Evolutionary conservation across 345 rosid species (phyloP), one percentile per base, ranked within the genome.

Genomic region (Mallotus nudiflorus): DNA sequence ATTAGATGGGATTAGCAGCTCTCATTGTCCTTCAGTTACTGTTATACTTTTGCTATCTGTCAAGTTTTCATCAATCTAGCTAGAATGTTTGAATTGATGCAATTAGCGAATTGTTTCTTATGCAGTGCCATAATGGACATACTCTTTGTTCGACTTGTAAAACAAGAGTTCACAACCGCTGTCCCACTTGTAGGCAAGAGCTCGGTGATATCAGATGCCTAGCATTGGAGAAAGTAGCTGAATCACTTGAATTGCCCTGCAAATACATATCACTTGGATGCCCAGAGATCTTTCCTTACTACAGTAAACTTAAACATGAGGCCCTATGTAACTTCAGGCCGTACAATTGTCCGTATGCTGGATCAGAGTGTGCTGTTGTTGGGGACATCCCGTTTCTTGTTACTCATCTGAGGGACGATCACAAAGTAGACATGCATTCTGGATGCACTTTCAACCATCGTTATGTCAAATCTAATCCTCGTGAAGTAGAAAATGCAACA

Each of bases 51-150:
- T 16, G 14, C 40, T 56, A 5, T 22, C 35, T 31, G 9, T 29
- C 15, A 25, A 37, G 14, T 37, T 56, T 58, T 59, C 33, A 29
- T 45, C n/a, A 3, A 25, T 19, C 31, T 65, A 42, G 13, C 15
- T 12, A 15, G 50, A 54, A 44, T 50, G 45, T 54, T 28, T 60
- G 25, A 56, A 59, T 35, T 68, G 35, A 67, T 68, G 11, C 64
- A n/a, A 28, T 53, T 19, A 25, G 33, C 5, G 14, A 14, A 22
- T 51, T 10, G 62, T 42, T 57, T 27, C 63, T 31, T 46, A 46
- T 68, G 82, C 97, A 93, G 98, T 93, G 98, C 81, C 98, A 88
- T 80, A 93, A 93, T 70, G 98, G 98, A 31, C 98, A 91, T 75
- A 93, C 98, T 15, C 90, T 93, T 13, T 93, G 98, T 77, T 93